Conservation (phyloP, 192 early-diverging fungal genomes). For the Coemansia sp. region DNA sequence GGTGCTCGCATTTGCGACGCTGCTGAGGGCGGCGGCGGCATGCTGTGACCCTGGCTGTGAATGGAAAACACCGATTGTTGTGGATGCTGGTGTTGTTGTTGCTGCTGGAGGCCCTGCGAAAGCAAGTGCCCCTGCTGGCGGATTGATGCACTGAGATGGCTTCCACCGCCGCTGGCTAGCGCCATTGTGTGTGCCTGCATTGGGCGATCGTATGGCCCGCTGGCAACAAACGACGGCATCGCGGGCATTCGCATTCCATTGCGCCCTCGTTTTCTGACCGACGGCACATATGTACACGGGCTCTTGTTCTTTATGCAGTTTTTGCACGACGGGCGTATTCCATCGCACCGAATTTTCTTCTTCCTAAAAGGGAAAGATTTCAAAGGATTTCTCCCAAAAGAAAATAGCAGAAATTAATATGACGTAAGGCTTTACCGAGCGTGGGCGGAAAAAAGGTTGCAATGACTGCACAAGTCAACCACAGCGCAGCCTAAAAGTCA, state of each 20-base stretch:
- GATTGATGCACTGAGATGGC: slow-evolving; percentile 1
- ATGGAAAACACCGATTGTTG: slow-evolving; percentile 13
- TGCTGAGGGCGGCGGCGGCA: slow-evolving; percentile 10
- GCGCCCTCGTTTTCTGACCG: slow-evolving; percentile 49
- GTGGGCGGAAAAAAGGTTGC: background rate
- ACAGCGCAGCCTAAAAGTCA: background rate
- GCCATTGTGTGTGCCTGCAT: slow-evolving; percentile 17
- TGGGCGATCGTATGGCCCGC: slow-evolving; percentile 31
- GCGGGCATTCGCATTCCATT: slow-evolving; percentile 32
- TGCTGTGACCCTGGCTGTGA: background rate
- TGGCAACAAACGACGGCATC: slow-evolving; percentile 17
- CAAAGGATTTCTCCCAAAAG: background rate
- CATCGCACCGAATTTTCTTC: slow-evolving; percentile 57
- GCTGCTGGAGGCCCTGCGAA: slow-evolving; percentile 18
- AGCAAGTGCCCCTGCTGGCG: slow-evolving; percentile 19
- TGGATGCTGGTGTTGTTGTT: background rate
- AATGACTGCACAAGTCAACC: slow-evolving; percentile 10
- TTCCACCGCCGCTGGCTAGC: slow-evolving; percentile 15
- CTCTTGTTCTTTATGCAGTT: slow-evolving; percentile 49
- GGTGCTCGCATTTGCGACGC: slow-evolving; percentile 11
- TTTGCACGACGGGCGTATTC: slow-evolving; percentile 53
- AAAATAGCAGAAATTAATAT: background rate
- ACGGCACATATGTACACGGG: slow-evolving; percentile 42
- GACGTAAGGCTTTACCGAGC: slow-evolving; percentile 4
- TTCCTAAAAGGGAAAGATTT: slow-evolving; percentile 15